A percentile compares a stretch with the other conserved stretches of the same genome.
These are phyloP conservation scores for Physaria fendleri DNA, from an alignment of 345 rosid species.

Conservation along the genomic window DNA sequence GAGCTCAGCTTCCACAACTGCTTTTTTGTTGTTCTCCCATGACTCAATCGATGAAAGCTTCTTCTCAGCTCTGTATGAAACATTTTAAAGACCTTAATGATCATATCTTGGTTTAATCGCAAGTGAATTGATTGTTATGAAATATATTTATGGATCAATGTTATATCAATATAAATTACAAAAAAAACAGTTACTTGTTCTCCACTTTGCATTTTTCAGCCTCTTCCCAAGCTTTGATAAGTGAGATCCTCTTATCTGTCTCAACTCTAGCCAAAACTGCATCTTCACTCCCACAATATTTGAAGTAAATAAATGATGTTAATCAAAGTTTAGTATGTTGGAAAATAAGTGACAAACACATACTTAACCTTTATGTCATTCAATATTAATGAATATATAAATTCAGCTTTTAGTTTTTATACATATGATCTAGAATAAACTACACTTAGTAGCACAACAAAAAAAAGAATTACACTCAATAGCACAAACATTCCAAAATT, in stretches of 20 bases:
- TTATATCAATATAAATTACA: neutral
- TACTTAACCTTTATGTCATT: neutral
- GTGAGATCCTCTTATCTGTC: conserved; percentile 32
- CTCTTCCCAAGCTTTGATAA: conserved; percentile 37
- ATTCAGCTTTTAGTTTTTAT: neutral
- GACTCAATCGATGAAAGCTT: conserved; percentile 33
- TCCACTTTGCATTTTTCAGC: conserved; percentile 33
- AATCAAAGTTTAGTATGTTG: neutral
- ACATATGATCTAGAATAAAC: no score
- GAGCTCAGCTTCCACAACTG: conserved; percentile 32
- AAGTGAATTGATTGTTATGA: neutral
- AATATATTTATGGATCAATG: neutral
- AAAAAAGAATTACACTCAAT: no score
- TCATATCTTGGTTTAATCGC: neutral
- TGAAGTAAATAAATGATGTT: neutral
- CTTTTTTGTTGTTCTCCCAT: conserved; percentile 35
- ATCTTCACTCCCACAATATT: conserved; percentile 27
- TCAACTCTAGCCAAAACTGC: conserved; percentile 33
- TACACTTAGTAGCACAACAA: no score
- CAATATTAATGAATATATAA: neutral
- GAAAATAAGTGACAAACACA: neutral
- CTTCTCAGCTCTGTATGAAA: conserved; percentile 28
- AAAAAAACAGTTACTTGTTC: conserved; percentile 21
- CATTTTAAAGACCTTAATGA: neutral
- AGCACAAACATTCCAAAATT: no score